A percentile compares a stretch with the other conserved stretches of the same genome.
Conservation (phyloP, 164 flowering plant genomes). For the Aristolochia fimbriata region DNA sequence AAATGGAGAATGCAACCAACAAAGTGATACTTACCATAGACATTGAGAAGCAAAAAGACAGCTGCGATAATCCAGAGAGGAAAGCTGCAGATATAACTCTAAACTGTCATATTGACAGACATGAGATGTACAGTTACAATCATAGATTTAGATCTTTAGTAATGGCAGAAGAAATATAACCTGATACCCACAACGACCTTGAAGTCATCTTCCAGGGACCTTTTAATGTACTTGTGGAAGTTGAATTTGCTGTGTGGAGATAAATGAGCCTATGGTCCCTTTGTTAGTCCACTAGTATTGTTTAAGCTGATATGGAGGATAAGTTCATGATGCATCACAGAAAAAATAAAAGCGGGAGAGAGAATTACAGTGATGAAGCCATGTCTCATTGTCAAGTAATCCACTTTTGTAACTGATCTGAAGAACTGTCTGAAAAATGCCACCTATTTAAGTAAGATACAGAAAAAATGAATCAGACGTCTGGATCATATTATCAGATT, state of each 20-base stretch:
- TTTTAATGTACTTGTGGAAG: conserved; percentile 67
- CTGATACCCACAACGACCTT: conserved; percentile 66
- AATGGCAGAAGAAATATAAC: conserved; percentile 14
- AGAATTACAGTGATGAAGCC: conserved; percentile 58
- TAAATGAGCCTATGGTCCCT: conserved; percentile 52
- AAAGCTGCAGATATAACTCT: conserved; percentile 22
- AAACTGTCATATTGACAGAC: neutral
- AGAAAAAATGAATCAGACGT: neutral
- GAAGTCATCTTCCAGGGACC: conserved; percentile 77
- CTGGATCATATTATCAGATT: neutral
- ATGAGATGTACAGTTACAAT: neutral
- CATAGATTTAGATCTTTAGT: conserved; percentile 4
- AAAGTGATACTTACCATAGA: conserved; percentile 29
- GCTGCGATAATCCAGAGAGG: conserved; percentile 48
- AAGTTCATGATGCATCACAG: neutral
- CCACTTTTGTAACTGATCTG: conserved; percentile 49
- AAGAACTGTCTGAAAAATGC: conserved; percentile 69
- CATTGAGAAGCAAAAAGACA: conserved; percentile 44
- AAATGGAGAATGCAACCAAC: neutral
- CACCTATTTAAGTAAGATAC: conserved; percentile 23
- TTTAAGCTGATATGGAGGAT: neutral
- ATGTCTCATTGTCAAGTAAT: conserved; percentile 57
- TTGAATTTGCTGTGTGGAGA: conserved; percentile 56
- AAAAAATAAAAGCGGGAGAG: neutral
- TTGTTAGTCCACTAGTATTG: neutral